Evolutionary conservation across 2,329 filamentous ascomycete species (phyloP).

Genomic region (Fusarium sp.): DNA sequence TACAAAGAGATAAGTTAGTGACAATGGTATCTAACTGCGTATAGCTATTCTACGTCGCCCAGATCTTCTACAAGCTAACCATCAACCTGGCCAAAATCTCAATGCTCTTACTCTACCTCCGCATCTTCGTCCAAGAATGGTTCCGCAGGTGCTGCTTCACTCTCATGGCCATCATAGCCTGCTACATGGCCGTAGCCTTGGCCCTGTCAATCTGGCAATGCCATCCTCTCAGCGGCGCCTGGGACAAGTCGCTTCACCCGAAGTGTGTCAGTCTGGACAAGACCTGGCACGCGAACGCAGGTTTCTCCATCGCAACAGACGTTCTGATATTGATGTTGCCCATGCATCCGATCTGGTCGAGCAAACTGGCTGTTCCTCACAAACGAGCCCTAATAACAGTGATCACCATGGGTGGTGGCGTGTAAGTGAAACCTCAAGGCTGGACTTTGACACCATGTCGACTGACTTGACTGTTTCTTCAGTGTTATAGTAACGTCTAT

Average conservation of each 20-base stretch:
- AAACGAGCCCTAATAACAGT: conserved; percentile 59
- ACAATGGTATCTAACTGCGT: background rate
- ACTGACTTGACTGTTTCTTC: conserved; percentile 1
- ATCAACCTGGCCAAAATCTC: conserved; percentile 67
- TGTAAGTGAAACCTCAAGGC: conserved; percentile 52
- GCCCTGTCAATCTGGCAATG: conserved; percentile 65
- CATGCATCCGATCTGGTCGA: conserved; percentile 60
- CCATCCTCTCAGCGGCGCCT: conserved; percentile 61
- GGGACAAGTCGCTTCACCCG: conserved; percentile 58
- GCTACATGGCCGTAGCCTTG: conserved; percentile 62
- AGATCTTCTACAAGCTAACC: conserved; percentile 67
- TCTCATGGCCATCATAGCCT: conserved; percentile 58
- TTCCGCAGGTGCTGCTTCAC: conserved; percentile 60
- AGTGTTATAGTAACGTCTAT: conserved; percentile 59
- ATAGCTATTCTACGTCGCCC: conserved; percentile 64
- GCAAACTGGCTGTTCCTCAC: conserved; percentile 58
- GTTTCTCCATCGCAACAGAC: conserved; percentile 62
- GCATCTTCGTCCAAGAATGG: conserved; percentile 63
- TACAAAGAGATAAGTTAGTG: background rate
- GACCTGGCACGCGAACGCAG: conserved; percentile 65
- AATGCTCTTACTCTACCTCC: conserved; percentile 66
- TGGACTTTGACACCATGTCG: background rate
- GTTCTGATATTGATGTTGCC: conserved; percentile 61
- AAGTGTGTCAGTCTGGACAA: conserved; percentile 60
- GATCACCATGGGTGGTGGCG: conserved; percentile 59